Percentiles rank a stretch among this genome's conserved stretches.
Conservation (phyloP, 495 filamentous ascomycete genomes). For the Cercophora sp. region DNA sequence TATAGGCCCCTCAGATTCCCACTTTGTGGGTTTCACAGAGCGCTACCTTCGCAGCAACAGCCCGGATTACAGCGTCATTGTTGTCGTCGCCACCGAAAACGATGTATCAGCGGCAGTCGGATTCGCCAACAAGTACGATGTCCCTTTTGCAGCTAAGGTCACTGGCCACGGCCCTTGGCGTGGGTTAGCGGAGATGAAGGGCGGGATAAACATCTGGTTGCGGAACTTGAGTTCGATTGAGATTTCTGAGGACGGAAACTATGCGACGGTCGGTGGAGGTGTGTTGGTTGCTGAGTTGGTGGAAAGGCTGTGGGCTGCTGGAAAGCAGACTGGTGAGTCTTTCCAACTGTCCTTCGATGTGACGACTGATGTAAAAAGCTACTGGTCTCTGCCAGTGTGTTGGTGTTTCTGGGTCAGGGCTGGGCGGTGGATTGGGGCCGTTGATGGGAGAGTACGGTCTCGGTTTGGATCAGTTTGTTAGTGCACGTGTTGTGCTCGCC, state of each 20-base stretch:
- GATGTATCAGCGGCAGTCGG: conserved; percentile 48
- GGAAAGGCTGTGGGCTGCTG: conserved; percentile 25
- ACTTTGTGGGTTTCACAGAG: conserved; percentile 5
- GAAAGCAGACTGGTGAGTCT: conserved; percentile 30
- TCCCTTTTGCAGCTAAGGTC: conserved; percentile 48
- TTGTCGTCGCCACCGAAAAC: conserved; percentile 43
- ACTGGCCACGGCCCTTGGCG: conserved; percentile 41
- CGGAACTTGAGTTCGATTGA: conserved; percentile 36
- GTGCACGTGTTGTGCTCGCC: conserved; percentile 50
- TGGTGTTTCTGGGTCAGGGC: conserved; percentile 44
- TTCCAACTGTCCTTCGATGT: too few species aligned
- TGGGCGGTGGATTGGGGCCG: conserved; percentile 59
- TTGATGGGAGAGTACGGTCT: conserved; percentile 57
- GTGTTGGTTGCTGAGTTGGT: conserved; percentile 26
- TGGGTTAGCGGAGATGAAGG: conserved; percentile 34
- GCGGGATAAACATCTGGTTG: conserved; percentile 47
- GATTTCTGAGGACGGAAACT: conserved; percentile 34
- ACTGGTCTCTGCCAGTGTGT: conserved; percentile 54
- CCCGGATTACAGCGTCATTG: conserved; percentile 20
- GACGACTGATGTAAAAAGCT: too few species aligned
- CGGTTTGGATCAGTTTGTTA: conserved; percentile 51
- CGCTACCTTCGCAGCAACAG: conserved; percentile 1
- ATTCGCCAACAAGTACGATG: conserved; percentile 37
- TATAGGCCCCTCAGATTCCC: conserved; percentile 3
- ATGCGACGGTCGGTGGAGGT: conserved; percentile 49